These are phyloP conservation scores for Terfezia boudieri DNA, from an alignment of 495 filamentous ascomycete species.

Conservation along the genomic window DNA sequence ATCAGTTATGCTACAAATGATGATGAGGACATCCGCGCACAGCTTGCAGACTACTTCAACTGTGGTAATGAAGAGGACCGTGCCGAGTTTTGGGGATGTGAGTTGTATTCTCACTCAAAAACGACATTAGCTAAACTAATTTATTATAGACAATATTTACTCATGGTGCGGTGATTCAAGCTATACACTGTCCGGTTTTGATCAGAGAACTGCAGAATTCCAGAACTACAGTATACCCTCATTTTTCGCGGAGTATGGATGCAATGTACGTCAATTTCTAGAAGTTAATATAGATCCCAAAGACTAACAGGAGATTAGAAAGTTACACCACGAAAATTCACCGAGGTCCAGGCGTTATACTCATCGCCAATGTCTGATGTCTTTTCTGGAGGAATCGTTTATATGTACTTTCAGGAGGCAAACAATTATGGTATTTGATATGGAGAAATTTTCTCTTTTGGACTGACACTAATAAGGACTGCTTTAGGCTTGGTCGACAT, in stretches of 20 bases:
- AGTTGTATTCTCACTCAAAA: neutral
- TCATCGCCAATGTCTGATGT: constrained; percentile 57
- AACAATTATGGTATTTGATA: constrained; percentile 53
- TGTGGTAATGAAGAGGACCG: constrained; percentile 41
- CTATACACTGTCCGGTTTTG: constrained; percentile 51
- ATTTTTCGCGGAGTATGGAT: constrained; percentile 98
- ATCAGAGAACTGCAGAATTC: constrained; percentile 62
- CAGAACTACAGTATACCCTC: constrained; percentile 66
- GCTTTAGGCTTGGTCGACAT: constrained; percentile 15
- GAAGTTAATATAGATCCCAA: neutral
- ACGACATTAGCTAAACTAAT: neutral
- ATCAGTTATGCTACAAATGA: constrained; percentile 76
- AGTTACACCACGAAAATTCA: constrained; percentile 50
- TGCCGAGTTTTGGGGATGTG: constrained; percentile 83
- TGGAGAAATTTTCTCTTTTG: neutral
- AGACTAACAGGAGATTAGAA: constrained; percentile 15
- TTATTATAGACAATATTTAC: constrained; percentile 58
- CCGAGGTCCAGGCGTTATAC: constrained; percentile 70
- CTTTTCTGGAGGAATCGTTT: constrained; percentile 86
- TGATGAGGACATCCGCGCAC: constrained; percentile 49
- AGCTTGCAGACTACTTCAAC: constrained; percentile 81
- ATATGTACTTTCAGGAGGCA: constrained; percentile 86
- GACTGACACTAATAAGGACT: neutral
- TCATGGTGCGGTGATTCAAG: constrained; percentile 80
- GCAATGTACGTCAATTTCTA: constrained; percentile 33